Evolutionary conservation across 352 stramenopile genomes (phyloP), one percentile per base, ranked within the genome.

Genomic region (Globisporangium barbulae): DNA sequence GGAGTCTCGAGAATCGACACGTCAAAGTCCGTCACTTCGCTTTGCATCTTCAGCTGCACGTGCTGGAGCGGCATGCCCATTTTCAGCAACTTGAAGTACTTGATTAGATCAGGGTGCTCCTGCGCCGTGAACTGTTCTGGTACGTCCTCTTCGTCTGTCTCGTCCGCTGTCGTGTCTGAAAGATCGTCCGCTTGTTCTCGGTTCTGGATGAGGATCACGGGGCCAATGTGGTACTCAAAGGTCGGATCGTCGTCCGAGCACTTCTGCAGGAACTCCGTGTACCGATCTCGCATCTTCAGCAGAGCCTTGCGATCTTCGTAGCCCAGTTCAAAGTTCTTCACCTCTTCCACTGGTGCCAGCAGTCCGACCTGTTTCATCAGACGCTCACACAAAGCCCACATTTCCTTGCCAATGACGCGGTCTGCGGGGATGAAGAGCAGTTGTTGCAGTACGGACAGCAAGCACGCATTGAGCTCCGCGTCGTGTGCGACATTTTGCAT

Each of bases 391-490:
- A 94, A 58, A n/a, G 77, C 77, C 85, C 85, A 94, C 85, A 94
- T 93, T 58, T 94, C 85, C 61, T 94, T 94, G 44, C 85, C 85
- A 63, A 94, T 85, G 30, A 91, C 83, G 0, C 78, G 82, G 56
- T 94, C 85, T 7, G 74, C 83, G 10, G 85, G 85, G 65, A 93
- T 88, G 69, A 94, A 94, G 22, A 94, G 71, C n/a, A 94, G 77
- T 67, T 94, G 85, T 61, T 94, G 85, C 33, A 94, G 30, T 30
- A 94, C 84, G 4, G 85, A 94, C 17, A 94, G 59, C 42, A 94
- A 70, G 55, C 83, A 93, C n/a, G 72, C 53, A 60, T 90, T 75
- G 0, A 93, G 60, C 53, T 92, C 83, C 0, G 74, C 61, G 49
- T 94, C 85, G 22, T 78, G 81, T 17, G 76, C 69, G 6, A 92